A percentile compares a stretch with the other conserved stretches of the same genome.
These are phyloP conservation scores for Aureobasidium sp. DNA, from an alignment of 2,329 filamentous ascomycete species.

Conservation along the genomic window DNA sequence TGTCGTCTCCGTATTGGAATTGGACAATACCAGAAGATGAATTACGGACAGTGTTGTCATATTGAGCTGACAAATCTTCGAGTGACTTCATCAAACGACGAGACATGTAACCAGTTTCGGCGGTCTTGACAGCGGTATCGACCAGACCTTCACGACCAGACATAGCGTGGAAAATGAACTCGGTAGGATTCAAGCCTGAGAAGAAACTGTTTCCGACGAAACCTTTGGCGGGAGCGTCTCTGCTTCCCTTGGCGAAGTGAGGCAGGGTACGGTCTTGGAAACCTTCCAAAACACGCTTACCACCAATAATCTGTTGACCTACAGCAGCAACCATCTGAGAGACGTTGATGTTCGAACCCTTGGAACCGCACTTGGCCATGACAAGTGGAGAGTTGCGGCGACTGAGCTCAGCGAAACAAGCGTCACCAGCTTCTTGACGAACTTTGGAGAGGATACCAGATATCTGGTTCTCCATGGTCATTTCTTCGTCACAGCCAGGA, in stretches of 20 bases:
- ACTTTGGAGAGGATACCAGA: constrained; percentile 89
- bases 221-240: constrained; percentile 88
- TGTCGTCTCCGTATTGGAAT: constrained; percentile 95
- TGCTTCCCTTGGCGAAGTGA: constrained; percentile 89
- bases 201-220: constrained; percentile 99
- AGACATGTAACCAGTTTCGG: constrained; percentile 99
- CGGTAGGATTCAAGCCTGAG: constrained; percentile 76
- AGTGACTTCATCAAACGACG: constrained; percentile 95
- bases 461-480: constrained; percentile 83
- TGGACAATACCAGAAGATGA: constrained; percentile 85
- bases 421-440: constrained; percentile 79
- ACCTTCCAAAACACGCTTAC: constrained; percentile 84
- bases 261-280: constrained; percentile 94
- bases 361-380: constrained; percentile 96
- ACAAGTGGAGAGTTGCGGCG: constrained; percentile 86
- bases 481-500: constrained; percentile 81
- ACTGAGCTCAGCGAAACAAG: constrained; percentile 84
- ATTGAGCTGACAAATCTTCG: constrained; percentile 87
- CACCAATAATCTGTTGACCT: constrained; percentile 95
- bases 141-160: constrained; percentile 97
- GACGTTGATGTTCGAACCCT: constrained; percentile 95
- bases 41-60: constrained; percentile 90
- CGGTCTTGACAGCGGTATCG: constrained; percentile 97
- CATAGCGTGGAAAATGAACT: constrained; percentile 98
- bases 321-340: constrained; percentile 98